These are phyloP conservation scores for Calonectria pteridis DNA, from an alignment of 2,329 filamentous ascomycete species.

Conservation along the genomic window DNA sequence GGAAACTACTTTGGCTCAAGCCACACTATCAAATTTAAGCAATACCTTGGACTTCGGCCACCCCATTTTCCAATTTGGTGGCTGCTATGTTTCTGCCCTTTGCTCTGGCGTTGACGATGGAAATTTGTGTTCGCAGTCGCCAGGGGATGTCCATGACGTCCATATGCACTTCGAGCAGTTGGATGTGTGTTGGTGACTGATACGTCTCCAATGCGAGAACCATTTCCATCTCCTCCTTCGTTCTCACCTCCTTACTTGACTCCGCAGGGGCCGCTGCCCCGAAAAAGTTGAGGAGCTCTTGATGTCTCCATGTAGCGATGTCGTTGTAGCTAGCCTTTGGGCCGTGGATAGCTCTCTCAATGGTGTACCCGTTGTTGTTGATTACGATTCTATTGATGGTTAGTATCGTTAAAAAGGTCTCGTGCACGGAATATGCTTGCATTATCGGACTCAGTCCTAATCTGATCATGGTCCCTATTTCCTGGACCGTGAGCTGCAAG, in stretches of 20 bases:
- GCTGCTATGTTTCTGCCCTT: background rate
- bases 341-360: slow-evolving; percentile 25
- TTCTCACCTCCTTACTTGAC: slow-evolving; percentile 17
- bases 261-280: background rate
- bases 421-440: background rate
- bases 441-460: slow-evolving; percentile 13
- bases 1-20: background rate
- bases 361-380: slow-evolving; percentile 28
- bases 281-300: slow-evolving; percentile 9
- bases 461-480: slow-evolving; percentile 23
- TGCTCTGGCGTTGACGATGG: slow-evolving; percentile 12
- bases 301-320: slow-evolving; percentile 24
- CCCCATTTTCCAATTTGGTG: background rate
- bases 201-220: slow-evolving; percentile 1
- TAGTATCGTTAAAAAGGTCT: background rate
- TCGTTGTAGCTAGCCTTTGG: slow-evolving; percentile 22
- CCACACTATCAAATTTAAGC: background rate
- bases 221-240: slow-evolving; percentile 18
- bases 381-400: slow-evolving; percentile 6
- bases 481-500: slow-evolving; percentile 26
- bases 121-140: slow-evolving; percentile 17
- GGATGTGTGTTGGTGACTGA: slow-evolving; percentile 8
- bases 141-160: slow-evolving; percentile 24
- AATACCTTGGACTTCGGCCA: background rate
- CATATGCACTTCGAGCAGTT: slow-evolving; percentile 27